Percentiles rank a stretch among this genome's conserved stretches.
phyloP scores from a whole-genome alignment of 768 basidiomycete genomes.

The Boletellus emodensis region DNA sequence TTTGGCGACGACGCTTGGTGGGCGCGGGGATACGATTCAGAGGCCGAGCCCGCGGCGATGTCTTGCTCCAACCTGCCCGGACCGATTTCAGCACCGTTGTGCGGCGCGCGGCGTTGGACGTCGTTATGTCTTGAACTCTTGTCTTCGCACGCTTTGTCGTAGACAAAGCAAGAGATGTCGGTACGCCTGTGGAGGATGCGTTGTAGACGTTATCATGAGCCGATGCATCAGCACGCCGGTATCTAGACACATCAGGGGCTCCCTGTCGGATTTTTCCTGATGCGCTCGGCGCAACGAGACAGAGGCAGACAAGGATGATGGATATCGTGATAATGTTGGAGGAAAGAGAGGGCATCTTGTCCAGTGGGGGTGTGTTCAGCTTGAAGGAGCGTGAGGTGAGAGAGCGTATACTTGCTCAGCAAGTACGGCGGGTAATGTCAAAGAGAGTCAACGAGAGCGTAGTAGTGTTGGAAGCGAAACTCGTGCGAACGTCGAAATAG shows the following conservation, averaged over 20 bases:
- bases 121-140: neutral
- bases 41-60: neutral
- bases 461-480: too few relatives aligned
- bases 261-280: constrained; percentile 1
- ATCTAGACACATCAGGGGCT: constrained; percentile 1
- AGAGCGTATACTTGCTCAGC: constrained; percentile 12
- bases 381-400: neutral
- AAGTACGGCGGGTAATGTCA: constrained; percentile 3
- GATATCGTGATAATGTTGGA: constrained; percentile 11
- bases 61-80: neutral
- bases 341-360: constrained; percentile 9
- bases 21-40: constrained; percentile 5
- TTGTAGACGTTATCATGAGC: neutral
- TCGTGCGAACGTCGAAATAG: too few relatives aligned
- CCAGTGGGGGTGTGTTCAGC: neutral
- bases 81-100: neutral
- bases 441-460: neutral
- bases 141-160: neutral
- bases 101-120: neutral
- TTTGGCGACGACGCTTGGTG: constrained; percentile 18
- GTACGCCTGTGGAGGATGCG: constrained; percentile 1
- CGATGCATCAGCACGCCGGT: neutral
- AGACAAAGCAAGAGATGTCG: neutral
- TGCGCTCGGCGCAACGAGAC: constrained; percentile 1
- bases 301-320: constrained; percentile 10